Base-by-base conservation (phyloP, 805 yeast genomes). In the Saccharomycopsis olivae region DNA sequence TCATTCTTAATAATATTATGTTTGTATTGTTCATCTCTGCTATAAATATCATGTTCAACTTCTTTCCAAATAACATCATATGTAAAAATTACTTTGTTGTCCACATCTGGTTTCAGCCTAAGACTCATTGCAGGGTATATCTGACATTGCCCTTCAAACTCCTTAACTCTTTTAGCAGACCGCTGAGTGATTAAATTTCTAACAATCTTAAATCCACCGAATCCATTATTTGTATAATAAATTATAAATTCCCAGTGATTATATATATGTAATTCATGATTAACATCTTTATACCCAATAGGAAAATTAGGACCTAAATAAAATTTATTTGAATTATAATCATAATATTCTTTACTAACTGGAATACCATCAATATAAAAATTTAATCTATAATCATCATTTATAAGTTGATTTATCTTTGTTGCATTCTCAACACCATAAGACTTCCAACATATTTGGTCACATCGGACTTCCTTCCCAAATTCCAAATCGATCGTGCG, bases 231-330 rank as follows among this genome's bases (percentile, higher is more conserved):
- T 15, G 46, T 47, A 33, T 54, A 56, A 17, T 53, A 50, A 27
- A 56, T 44, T 18, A 49, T 44, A 19, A 56, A 52, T 35, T 56
- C 56, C 51, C 56, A 56, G 43, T 56, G 60, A 43, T 56, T 56
- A 41, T 43, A 56, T 5, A 49, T 15, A 38, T 56, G 60, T 3
- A 59, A 56, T 24, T 54, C 47, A 33, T 51, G 53, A 29, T 56
- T 52, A 10, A 44, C 25, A 25, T 56, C 60, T 2, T 49, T 18
- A 36, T 54, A 56, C 3, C 60, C 60, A 36, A 56, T 13, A 14
- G 60, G 59, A 11, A 52, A 49, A 29, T 56, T 57, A n/a, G 44
- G 35, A 15, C 52, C 52, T 10, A 56, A 44, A 36, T 55, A 56
- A 29, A 51, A 55, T 29, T 40, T 49, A 8, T 48, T 47, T 1